Evolutionary conservation across 768 basidiomycete species (phyloP), one percentile per base, ranked within the genome.

Genomic region (Lactifluus subvellereus): DNA sequence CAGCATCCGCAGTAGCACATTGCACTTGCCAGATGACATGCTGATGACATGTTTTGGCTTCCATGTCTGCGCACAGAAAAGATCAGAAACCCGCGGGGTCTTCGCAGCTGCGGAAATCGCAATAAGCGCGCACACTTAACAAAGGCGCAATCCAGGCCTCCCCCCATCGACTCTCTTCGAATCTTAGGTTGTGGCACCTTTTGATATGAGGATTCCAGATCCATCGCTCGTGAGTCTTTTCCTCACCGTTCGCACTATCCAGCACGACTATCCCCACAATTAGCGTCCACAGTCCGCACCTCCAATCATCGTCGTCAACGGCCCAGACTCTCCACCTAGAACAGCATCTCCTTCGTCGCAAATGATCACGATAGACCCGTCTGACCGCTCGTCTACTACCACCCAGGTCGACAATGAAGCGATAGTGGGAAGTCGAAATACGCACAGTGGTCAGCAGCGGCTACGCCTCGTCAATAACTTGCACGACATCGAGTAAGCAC

Each of bases 401-500:
- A 64, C 58, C 42, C 53, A 60, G 2, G 58, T 59, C 13, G 62
- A 64, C 5, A 33, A 22, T 5, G 58, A 64, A 0, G 27, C 7
- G 32, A 45, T 22, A 30, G 53, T 60, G 13, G 62, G 58, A 1
- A 30, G 32, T 14, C 27, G 2, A 6, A n/a, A 42, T 27, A 50
- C 38, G 16, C 22, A 2, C 0, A 35, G 50, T n/a, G 48, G 47
- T 10, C 62, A 40, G 47, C 55, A 37, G 43, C 38, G 33, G 13
- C 32, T 64, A 22, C 47, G 48, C 18, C 58, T 64, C 18, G 27
- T 48, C 18, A 55, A 59, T 5, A 50, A n/a, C 0, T 16, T 64
- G 16, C 52, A 47, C 13, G 60, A 65, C 42, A 63, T 62, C 13
- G 60, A 57, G 64, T 65, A 33, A 27, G 60, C 18, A n/a, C 30